Evolutionary conservation across 2,329 filamentous ascomycete genomes (phyloP).

Genomic region (Cladosporium sp.): DNA sequence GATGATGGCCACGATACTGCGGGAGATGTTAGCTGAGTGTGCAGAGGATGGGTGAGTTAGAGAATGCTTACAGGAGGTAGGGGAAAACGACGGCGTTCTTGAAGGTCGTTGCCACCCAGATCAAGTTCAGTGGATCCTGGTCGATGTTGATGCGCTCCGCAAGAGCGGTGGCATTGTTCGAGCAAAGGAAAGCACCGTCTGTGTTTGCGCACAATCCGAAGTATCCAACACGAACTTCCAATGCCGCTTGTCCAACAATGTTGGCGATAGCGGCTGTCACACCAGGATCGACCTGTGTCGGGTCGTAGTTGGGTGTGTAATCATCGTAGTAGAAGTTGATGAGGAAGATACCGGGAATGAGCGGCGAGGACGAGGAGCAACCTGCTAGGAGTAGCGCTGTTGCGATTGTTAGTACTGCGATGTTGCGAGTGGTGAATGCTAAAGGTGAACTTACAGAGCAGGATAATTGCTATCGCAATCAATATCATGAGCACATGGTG

Average conservation of each 20-base stretch:
- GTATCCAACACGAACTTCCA: constrained; percentile 93
- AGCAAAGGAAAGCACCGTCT: constrained; percentile 90
- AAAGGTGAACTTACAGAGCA: constrained; percentile 71
- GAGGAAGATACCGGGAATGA: constrained; percentile 95
- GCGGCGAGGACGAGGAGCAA: constrained; percentile 92
- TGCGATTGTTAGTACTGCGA: constrained; percentile 8
- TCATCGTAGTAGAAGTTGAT: constrained; percentile 95
- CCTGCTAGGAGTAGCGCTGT: constrained; percentile 88
- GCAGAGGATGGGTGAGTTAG: background rate
- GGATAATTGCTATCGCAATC: constrained; percentile 88
- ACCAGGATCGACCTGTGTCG: constrained; percentile 87
- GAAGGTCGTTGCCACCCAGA: constrained; percentile 96
- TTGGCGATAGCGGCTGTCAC: constrained; percentile 83
- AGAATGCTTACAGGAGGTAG: constrained; percentile 75
- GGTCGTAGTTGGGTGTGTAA: constrained; percentile 79
- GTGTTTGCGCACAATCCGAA: constrained; percentile 97
- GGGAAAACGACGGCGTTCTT: constrained; percentile 99
- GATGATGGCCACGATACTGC: constrained; percentile 92
- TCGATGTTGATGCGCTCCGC: constrained; percentile 87
- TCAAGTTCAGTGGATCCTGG: constrained; percentile 92
- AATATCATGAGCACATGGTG: constrained; percentile 95
- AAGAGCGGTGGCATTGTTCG: constrained; percentile 92
- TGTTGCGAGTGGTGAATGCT: background rate
- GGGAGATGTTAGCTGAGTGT: constrained; percentile 19
- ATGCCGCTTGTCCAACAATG: constrained; percentile 79